Percentiles rank a stretch among this genome's conserved stretches.
Evolutionary conservation across 2,329 filamentous ascomycete species (phyloP).

Genomic region (Apiospora sp.): DNA sequence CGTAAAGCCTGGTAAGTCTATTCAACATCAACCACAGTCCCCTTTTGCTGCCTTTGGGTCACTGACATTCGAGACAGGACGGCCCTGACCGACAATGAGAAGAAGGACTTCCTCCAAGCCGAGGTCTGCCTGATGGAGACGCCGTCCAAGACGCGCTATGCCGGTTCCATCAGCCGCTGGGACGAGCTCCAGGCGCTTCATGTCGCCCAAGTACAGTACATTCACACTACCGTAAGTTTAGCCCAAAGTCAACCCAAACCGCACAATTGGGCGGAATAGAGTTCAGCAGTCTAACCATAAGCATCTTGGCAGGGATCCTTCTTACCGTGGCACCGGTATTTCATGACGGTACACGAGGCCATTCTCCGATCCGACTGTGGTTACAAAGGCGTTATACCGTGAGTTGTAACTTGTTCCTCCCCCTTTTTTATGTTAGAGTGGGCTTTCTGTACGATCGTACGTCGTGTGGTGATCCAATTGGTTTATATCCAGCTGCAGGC

Average conservation of each 20-base stretch:
- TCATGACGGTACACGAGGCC: neutral
- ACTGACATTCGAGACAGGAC: neutral
- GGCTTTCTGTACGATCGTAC: too few relatives aligned
- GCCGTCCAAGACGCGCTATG: slow-evolving; percentile 14
- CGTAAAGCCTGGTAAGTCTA: neutral
- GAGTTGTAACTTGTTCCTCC: neutral
- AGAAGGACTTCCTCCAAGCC: slow-evolving; percentile 16
- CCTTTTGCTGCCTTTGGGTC: neutral
- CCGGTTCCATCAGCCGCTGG: slow-evolving; percentile 17
- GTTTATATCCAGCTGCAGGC: too few relatives aligned
- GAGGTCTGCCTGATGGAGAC: slow-evolving; percentile 24
- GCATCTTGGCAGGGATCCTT: neutral
- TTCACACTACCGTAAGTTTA: neutral
- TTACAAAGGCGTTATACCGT: slow-evolving; percentile 11
- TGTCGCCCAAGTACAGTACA: neutral
- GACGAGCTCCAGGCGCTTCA: slow-evolving; percentile 21
- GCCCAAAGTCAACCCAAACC: neutral
- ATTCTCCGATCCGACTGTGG: slow-evolving; percentile 1
- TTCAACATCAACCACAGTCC: neutral
- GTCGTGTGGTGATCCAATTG: too few relatives aligned
- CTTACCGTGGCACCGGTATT: slow-evolving; percentile 7
- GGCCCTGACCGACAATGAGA: slow-evolving; percentile 16
- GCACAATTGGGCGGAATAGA: too few relatives aligned
- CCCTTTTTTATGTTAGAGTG: neutral
- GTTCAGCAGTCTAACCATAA: neutral